Evolutionary conservation across 768 basidiomycete genomes (phyloP), one percentile per base, ranked within the genome.

Genomic region (Dendrothele bispora): DNA sequence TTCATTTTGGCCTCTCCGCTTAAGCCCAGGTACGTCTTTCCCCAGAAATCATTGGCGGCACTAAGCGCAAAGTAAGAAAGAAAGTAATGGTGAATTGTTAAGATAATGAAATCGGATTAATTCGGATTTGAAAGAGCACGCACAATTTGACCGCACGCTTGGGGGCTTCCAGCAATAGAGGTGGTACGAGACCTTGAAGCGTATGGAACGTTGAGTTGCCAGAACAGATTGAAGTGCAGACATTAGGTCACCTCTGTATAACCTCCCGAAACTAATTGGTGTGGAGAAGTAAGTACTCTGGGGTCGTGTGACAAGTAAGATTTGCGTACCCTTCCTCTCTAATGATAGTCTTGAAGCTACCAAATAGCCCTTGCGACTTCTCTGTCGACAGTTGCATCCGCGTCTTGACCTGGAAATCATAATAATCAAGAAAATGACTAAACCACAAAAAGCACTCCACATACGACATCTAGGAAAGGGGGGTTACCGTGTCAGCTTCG

Each of bases 131-230:
- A 24, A 28, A 42, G 18, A 20, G 26, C 18, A 71, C 83, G 52
- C 54, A 88, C 88, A 90, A 91, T 79, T 98, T 99, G 39, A 94
- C 90, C 14, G 97, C 97, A 69, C 97, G 86, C 72, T 99, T 99
- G 2, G 97, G 97, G 14, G 97, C 97, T 68, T 99, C 97, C 37
- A 99, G 73, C 59, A 98, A 80, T 8, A 99, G 68, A 15, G 97
- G 97, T 8, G 97, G 93, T n/a, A 94, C 86, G 50, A 99, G 83
- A 56, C 95, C 87, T 89, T 43, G 17, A 39, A 37, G 29, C n/a
- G n/a, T n/a, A n/a, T n/a, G n/a, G n/a, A n/a, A n/a, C n/a, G n/a
- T n/a, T n/a, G n/a, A n/a, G n/a, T n/a, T n/a, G n/a, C n/a, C n/a
- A n/a, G n/a, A n/a, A n/a, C n/a, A n/a, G n/a, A n/a, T n/a, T n/a